Base-by-base conservation (phyloP, 345 rosid genomes). In the Raphanus raphanistrum region DNA sequence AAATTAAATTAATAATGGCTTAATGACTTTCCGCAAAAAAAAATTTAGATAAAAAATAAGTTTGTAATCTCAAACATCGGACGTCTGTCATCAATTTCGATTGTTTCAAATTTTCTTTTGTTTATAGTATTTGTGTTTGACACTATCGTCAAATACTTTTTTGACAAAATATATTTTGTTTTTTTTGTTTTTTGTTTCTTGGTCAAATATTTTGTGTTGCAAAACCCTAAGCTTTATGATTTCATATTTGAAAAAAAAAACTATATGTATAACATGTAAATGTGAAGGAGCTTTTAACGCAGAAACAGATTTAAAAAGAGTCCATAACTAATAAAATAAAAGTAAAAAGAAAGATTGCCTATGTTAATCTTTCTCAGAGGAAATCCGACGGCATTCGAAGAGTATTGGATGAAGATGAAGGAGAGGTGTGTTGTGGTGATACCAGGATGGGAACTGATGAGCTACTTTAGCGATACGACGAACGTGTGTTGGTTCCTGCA, bases 401-500 rank as follows among this genome's bases (percentile, higher is more conserved):
- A 83, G 5, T 92, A 84, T 80, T 94, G 98, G 98, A 85, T 59
- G 85, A 76, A 74, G 55, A 59, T 17, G 55, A 87, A 84, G 3
- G 92, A 87, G 63, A 85, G 59, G 76, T 89, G 91, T 79, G 81
- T 81, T 80, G 74, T 86, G 77, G 84, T 63, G 83, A 87, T 94
- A 16, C 38, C 75, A 4, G 93, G 87, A 10, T 74, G 83, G 31
- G 88, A 90, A n/a, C 55, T 80, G 82, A 90, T 94, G 97, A 94
- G 98, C 66, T 94, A 92, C 82, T 86, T 87, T 84, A 85, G 92
- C 62, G 86, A 89, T 35, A 13, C 21, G 0, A 59, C 45, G 12
- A 82, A 71, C 48, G 5, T 87, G 17, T 94, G 98, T 83, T 92
- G 98, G 98, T 94, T 87, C 68, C 55, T 94, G 79, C 86, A 80